These are phyloP conservation scores for Boletellus ananas DNA, from an alignment of 768 basidiomycete species.

Conservation along the genomic window DNA sequence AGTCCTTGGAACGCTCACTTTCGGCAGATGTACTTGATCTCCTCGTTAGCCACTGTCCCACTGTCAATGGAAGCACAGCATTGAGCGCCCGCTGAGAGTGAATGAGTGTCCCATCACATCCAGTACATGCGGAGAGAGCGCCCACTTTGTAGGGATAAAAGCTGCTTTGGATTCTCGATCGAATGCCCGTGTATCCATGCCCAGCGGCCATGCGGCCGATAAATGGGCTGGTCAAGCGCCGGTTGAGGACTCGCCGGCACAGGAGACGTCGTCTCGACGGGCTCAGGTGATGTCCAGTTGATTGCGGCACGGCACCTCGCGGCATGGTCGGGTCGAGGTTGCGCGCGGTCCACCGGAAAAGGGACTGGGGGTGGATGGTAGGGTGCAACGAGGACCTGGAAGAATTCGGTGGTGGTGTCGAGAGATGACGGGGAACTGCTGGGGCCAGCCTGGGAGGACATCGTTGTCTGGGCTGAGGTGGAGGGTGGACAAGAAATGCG, in stretches of 20 bases:
- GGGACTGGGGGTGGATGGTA: constrained; percentile 11
- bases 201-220: constrained; percentile 31
- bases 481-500: constrained; percentile 1
- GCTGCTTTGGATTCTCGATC: constrained; percentile 25
- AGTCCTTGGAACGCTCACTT: constrained; percentile 22
- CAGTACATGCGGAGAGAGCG: neutral
- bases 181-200: constrained; percentile 29
- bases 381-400: constrained; percentile 27
- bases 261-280: neutral
- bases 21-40: constrained; percentile 36
- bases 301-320: constrained; percentile 26
- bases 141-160: constrained; percentile 27
- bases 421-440: constrained; percentile 12
- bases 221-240: constrained; percentile 22
- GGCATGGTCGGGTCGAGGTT: constrained; percentile 17
- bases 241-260: neutral
- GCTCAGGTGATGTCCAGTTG: constrained; percentile 19
- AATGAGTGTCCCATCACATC: constrained; percentile 6
- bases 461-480: constrained; percentile 1
- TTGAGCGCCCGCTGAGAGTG: constrained; percentile 31
- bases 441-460: constrained; percentile 17
- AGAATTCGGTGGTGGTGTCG: constrained; percentile 28
- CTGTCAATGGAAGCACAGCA: constrained; percentile 37
- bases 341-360: constrained; percentile 7
- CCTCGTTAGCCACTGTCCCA: constrained; percentile 25